These are phyloP conservation scores for Ambispora gerdemannii DNA, from an alignment of 192 early-diverging fungal species.

Conservation along the genomic window DNA sequence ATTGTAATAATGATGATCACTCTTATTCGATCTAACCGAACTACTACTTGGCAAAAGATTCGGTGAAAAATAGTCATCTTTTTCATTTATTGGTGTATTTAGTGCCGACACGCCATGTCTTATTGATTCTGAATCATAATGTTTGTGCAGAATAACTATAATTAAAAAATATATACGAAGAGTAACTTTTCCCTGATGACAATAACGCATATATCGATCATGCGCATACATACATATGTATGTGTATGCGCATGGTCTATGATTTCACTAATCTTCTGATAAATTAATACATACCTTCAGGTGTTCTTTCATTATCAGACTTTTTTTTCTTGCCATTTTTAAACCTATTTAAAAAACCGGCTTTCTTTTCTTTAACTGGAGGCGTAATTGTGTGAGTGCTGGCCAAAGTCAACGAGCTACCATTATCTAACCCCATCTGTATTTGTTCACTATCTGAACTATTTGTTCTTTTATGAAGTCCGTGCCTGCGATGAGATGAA, in stretches of 20 bases:
- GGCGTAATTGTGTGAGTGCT: not conserved
- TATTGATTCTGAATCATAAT: conserved; percentile 19
- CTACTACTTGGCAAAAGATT: too few relatives aligned
- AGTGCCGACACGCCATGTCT: conserved; percentile 1
- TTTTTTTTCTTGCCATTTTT: not conserved
- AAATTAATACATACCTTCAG: conserved; percentile 25
- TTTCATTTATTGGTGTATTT: not conserved
- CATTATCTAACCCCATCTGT: not conserved
- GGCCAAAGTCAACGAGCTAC: not conserved
- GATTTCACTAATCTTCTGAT: not conserved
- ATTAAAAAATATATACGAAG: not conserved
- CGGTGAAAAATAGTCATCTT: conserved; percentile 7
- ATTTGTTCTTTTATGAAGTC: conserved; percentile 12
- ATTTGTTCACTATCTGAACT: conserved; percentile 28
- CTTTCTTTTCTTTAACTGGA: conserved; percentile 21
- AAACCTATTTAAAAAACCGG: not conserved
- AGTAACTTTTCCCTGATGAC: too few relatives aligned
- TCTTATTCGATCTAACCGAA: not conserved
- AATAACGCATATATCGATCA: not conserved
- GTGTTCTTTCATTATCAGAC: conserved; percentile 21
- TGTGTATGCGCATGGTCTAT: not conserved
- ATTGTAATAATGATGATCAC: not conserved
- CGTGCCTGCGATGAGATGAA: not conserved
- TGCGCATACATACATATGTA: not conserved
- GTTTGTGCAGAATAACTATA: conserved; percentile 14